phyloP scores from a whole-genome alignment of 306 rosid genomes.

The Prunus dulcis region DNA sequence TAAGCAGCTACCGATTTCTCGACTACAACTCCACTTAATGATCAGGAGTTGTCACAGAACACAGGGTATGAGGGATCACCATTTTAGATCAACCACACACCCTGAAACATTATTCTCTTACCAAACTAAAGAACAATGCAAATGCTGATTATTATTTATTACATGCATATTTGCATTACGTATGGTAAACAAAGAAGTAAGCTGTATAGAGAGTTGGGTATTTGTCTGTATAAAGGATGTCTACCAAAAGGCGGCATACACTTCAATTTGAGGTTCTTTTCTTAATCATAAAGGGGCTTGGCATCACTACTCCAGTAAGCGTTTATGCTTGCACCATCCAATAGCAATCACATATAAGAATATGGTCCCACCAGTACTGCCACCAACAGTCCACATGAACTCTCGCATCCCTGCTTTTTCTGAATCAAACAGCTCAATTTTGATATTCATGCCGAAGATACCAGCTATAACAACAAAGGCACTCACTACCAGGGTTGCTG shows the following conservation, averaged over 20 bases:
- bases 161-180: not conserved
- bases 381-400: constrained; percentile 66
- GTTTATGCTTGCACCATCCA: constrained; percentile 68
- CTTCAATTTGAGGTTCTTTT: not conserved
- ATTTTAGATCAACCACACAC: not conserved
- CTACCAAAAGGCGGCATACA: not conserved
- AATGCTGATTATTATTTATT: not conserved
- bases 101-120: not conserved
- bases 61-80: not conserved
- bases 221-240: not conserved
- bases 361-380: constrained; percentile 40
- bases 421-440: constrained; percentile 48
- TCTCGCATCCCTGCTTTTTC: constrained; percentile 39
- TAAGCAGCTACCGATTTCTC: not conserved
- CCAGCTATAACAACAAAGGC: constrained; percentile 94
- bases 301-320: constrained; percentile 49
- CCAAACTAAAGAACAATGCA: not conserved
- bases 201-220: not conserved
- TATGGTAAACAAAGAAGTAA: not conserved
- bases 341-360: constrained; percentile 57
- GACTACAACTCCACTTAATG: not conserved
- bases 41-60: not conserved
- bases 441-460: constrained; percentile 86
- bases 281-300: not conserved
- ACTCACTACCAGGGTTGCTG: constrained; percentile 88